Evolutionary conservation across 2,329 filamentous ascomycete genomes (phyloP), one percentile per base, ranked within the genome.

Genomic region (Pyrenochaeta sp.): DNA sequence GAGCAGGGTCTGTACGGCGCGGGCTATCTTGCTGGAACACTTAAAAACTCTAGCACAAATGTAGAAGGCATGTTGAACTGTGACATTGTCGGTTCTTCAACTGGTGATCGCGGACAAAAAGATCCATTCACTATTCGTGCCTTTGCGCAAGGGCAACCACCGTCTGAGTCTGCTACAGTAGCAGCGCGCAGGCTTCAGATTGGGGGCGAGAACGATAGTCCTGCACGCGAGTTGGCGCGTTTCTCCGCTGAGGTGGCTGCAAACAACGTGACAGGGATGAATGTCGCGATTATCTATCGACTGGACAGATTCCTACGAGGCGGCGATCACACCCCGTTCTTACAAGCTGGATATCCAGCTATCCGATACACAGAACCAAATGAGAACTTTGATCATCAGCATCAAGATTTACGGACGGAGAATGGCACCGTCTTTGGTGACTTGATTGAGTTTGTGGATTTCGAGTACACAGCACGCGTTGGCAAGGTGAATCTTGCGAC

Each of bases 61-160:
- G 82, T 86, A 3, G 82, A 84, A 68, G 84, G 79, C 12, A 85
- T 85, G 77, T 78, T 83, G 49, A 86, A 81, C 58, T 82, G 83
- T 72, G 83, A 86, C 68, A 85, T 85, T 50, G 80, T 86, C 5
- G 84, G 84, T 31, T 82, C 78, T 4, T 75, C 79, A 1, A 78
- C 72, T 1, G 80, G 78, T 7, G 78, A 80, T 49, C 76, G 77
- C 15, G 81, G 79, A 17, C 73, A 76, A 39, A 71, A 73, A 48
- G 78, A 83, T 60, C 82, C 78, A 14, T 77, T 79, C 63, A 83
- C 81, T 5, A 77, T 86, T 56, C 82, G 84, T n/a, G 73, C 83
- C 12, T 86, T 86, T 69, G 81, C 74, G 51, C 82, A 81, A 71
- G 81, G 80, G 21, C 77, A 77, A 7, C 82, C 77, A 37, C 72